phyloP scores from a whole-genome alignment of 2,329 filamentous ascomycete genomes.

The Diaporthe velutina region DNA sequence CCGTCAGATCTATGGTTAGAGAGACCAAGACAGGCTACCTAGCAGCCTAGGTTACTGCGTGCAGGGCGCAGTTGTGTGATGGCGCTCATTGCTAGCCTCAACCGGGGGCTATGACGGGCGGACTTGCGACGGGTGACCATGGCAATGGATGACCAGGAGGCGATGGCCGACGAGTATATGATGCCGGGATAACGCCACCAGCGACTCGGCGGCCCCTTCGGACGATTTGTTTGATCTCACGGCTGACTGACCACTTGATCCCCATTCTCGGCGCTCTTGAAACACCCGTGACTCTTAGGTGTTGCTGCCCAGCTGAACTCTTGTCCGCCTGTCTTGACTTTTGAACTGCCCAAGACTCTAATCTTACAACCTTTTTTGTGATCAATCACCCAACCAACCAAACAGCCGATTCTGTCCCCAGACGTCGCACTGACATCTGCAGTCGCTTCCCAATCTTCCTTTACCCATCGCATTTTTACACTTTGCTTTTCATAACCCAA shows the following conservation, averaged over 20 bases:
- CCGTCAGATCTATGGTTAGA: not conserved
- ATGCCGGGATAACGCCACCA: conserved; percentile 16
- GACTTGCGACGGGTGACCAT: not conserved
- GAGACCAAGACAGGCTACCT: too few species aligned
- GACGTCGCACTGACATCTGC: conserved; percentile 18
- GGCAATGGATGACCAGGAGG: not conserved
- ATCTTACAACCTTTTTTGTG: not conserved
- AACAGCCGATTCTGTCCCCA: not conserved
- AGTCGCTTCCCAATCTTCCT: not conserved
- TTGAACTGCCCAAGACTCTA: not conserved
- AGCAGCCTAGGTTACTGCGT: not conserved
- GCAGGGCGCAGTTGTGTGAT: conserved; percentile 1
- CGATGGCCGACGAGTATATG: conserved; percentile 13
- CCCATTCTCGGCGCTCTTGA: not conserved
- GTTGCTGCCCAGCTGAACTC: conserved; percentile 10
- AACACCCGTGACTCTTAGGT: conserved; percentile 22
- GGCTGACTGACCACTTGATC: conserved; percentile 11
- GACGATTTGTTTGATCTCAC: conserved; percentile 15
- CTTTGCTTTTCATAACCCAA: not conserved
- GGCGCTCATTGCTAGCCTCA: not conserved
- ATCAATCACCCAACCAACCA: not conserved
- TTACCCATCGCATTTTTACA: not conserved
- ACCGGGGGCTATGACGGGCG: not conserved
- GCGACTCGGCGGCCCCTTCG: not conserved
- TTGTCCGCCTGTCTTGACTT: conserved; percentile 3